Evolutionary conservation across 176 grass and related monocot species (phyloP).

Genomic region (Rhynchospora breviuscula): DNA sequence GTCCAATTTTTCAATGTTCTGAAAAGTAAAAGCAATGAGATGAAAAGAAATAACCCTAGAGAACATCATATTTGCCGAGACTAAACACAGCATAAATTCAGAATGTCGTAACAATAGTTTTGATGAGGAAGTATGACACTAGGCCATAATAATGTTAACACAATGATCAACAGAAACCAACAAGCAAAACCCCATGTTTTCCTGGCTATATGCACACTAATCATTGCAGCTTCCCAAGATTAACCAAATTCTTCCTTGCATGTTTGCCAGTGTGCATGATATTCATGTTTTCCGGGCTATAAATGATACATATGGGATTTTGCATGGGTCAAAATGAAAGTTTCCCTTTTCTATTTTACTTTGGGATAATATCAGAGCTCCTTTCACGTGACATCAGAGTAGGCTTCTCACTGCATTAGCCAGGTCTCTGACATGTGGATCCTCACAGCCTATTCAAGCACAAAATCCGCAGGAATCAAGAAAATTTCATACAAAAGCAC

Average conservation of each 20-base stretch:
- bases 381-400: neutral
- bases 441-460: conserved; percentile 52
- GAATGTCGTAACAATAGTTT: neutral
- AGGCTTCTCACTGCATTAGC: conserved; percentile 44
- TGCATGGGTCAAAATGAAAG: neutral
- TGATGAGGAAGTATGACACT: neutral
- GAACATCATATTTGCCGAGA: neutral
- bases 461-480: neutral
- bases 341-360: neutral
- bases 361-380: neutral
- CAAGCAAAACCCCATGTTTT: neutral
- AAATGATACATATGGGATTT: neutral
- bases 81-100: neutral
- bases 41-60: neutral
- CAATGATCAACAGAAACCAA: neutral
- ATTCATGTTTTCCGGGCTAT: neutral
- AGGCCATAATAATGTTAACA: conserved; percentile 5
- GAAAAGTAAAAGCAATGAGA: neutral
- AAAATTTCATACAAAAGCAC: neutral
- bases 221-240: neutral
- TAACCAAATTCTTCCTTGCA: neutral
- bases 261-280: neutral
- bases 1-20: no score
- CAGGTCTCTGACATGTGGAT: conserved; percentile 67
- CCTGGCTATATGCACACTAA: neutral